Evolutionary conservation across 2,329 filamentous ascomycete genomes (phyloP), one percentile per base, ranked within the genome.

Genomic region (Emmonsiellopsis sp.): DNA sequence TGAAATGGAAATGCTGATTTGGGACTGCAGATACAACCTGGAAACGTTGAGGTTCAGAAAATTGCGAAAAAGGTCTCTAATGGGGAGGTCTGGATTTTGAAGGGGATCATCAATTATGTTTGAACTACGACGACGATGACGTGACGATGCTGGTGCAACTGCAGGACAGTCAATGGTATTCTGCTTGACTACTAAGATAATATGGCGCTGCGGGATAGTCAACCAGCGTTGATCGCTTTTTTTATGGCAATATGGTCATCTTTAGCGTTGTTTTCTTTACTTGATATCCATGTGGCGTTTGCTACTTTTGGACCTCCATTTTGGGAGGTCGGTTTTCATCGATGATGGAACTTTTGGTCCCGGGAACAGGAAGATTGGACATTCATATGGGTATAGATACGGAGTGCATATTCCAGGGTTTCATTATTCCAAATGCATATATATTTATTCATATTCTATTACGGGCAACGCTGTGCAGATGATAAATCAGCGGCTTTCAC

Each of bases 21-120:
- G 27, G 58, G 44, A 39, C 21, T 13, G 52, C 60, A 69, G 61
- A 69, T 69, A 36, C 85, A 91, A 75, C 93, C 92, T 0, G 86
- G 86, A 5, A 79, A 83, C 58, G 81, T 96, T 43, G 83, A 91
- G 67, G 86, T 97, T 11, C 80, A 84, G 42, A 83, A 76, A 54
- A 77, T 95, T 50, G 85, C 84, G 2, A 85, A 85, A 60, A 80
- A 82, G 56, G 91, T 94, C 14, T 80, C 82, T 3, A 98, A 97
- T 66, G 93, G 93, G 3, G 87, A 97, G 71, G 78, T 97, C 60
- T 94, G 88, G 88, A 79, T 91, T 39, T 65, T 88, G 55, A 81
- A 81, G 59, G 77, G 75, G 4, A 80, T 85, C 27, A 63, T 85
- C 55, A 81, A 81, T 55, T 81, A 80, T 60, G 17, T n/a, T 5